Percentiles rank a stretch among this genome's conserved stretches.
phyloP scores from a whole-genome alignment of 805 yeast genomes.

The Hanseniaspora taiwanica region DNA sequence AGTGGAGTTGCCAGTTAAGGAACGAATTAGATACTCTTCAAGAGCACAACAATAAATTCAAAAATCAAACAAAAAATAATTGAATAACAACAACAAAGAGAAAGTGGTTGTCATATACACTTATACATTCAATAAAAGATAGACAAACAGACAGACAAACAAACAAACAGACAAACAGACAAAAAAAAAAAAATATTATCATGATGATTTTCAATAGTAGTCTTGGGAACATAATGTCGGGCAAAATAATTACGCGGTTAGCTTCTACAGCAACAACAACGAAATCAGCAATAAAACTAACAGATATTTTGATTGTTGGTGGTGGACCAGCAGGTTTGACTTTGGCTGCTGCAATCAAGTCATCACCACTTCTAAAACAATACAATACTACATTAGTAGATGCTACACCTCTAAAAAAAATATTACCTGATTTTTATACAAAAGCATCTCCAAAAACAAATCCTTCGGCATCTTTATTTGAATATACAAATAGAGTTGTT shows the following conservation, averaged over 20 bases:
- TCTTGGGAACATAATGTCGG: no score
- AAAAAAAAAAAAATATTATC: no score
- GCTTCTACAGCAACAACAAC: neutral
- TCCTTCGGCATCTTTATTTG: slow-evolving; percentile 23
- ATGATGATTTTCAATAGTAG: no score
- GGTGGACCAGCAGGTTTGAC: slow-evolving; percentile 97
- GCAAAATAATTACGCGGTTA: neutral
- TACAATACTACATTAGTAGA: slow-evolving; percentile 63
- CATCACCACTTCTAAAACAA: slow-evolving; percentile 45
- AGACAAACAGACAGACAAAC: no score
- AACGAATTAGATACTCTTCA: no score
- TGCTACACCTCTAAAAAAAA: slow-evolving; percentile 46
- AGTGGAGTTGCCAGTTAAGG: no score
- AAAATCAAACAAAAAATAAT: no score
- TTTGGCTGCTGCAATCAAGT: slow-evolving; percentile 65
- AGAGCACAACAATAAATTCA: no score
- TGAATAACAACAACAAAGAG: no score
- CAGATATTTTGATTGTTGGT: slow-evolving; percentile 71
- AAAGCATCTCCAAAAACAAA: slow-evolving; percentile 28
- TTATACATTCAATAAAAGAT: no score
- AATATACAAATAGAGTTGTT: slow-evolving; percentile 66
- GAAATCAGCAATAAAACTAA: neutral
- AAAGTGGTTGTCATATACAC: no score
- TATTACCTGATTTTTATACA: slow-evolving; percentile 27
- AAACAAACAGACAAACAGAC: no score